Conservation (phyloP, 2,329 filamentous ascomycete genomes). For the Verticillium longisporum region DNA sequence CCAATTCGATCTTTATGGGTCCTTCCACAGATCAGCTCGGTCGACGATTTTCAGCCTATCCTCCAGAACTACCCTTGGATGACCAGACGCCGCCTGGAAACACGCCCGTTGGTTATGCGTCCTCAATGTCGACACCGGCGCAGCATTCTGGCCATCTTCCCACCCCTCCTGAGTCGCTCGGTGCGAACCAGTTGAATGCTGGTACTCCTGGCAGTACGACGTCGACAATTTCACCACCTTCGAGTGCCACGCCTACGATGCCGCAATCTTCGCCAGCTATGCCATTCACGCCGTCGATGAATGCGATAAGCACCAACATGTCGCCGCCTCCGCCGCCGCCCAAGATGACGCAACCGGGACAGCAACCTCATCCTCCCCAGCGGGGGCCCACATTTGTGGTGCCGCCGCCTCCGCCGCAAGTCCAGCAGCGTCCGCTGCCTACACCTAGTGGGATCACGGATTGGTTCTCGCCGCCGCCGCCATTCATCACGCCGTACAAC, state of each 20-base stretch:
- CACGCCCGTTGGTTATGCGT: slow-evolving; percentile 14
- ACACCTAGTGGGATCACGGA: slow-evolving; percentile 30
- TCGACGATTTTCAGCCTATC: slow-evolving; percentile 57
- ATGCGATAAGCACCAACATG: slow-evolving; percentile 18
- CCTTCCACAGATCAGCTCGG: slow-evolving; percentile 49
- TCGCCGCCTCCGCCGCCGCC: slow-evolving; percentile 16
- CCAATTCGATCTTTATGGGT: slow-evolving; percentile 59
- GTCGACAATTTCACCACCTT: slow-evolving; percentile 29
- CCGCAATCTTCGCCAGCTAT: slow-evolving; percentile 19
- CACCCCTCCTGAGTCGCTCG: slow-evolving; percentile 37
- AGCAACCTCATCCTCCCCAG: slow-evolving; percentile 13
- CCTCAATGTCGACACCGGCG: slow-evolving; percentile 12
- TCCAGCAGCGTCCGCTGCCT: slow-evolving; percentile 36
- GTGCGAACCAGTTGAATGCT: slow-evolving; percentile 13
- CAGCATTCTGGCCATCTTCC: slow-evolving; percentile 21
- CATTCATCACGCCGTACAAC: slow-evolving; percentile 46
- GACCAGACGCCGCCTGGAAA: slow-evolving; percentile 26
- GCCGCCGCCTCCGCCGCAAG: slow-evolving; percentile 19
- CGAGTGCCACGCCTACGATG: slow-evolving; percentile 19
- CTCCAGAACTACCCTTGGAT: slow-evolving; percentile 42
- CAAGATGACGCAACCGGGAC: slow-evolving; percentile 8
- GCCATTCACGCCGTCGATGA: slow-evolving; percentile 4
- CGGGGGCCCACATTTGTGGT: slow-evolving; percentile 30
- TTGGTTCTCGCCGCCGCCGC: slow-evolving; percentile 47
- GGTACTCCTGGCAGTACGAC: slow-evolving; percentile 7